A percentile compares a stretch with the other conserved stretches of the same genome.
These are phyloP conservation scores for Geranomyces michiganensis DNA, from an alignment of 192 early-diverging fungal genomes.

Conservation along the genomic window DNA sequence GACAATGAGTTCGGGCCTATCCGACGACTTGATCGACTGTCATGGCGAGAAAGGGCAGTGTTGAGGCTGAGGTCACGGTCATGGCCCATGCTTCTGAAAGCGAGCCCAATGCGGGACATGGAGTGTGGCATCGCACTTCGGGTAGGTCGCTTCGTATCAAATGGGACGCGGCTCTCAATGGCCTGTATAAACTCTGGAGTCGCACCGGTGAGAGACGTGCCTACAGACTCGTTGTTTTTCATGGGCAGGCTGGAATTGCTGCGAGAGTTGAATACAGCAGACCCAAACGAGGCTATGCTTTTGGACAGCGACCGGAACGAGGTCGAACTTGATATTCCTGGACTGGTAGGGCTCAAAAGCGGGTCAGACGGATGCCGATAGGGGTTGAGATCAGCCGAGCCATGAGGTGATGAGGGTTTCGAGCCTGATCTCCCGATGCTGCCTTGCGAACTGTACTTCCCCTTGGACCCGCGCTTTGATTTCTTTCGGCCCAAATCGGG, in stretches of 20 bases:
- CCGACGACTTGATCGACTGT: slow-evolving; percentile 7
- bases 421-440: background rate
- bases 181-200: background rate
- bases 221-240: background rate
- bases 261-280: slow-evolving; percentile 16
- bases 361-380: background rate
- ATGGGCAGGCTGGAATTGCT: slow-evolving; percentile 32
- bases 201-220: background rate
- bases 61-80: background rate
- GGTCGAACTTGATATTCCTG: background rate
- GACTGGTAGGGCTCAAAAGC: background rate
- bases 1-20: background rate
- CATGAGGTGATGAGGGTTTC: background rate
- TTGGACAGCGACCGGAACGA: slow-evolving; percentile 13
- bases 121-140: slow-evolving; percentile 5
- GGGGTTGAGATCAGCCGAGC: background rate
- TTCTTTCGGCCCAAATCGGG: background rate
- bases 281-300: slow-evolving; percentile 33
- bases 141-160: background rate
- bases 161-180: no score
- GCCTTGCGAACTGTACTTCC: background rate
- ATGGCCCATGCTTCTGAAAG: slow-evolving; percentile 23
- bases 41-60: background rate
- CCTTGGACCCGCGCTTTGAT: background rate
- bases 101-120: slow-evolving; percentile 7